Conservation (phyloP, 1,139 yeast genomes). For the Kodamaea ohmeri region DNA sequence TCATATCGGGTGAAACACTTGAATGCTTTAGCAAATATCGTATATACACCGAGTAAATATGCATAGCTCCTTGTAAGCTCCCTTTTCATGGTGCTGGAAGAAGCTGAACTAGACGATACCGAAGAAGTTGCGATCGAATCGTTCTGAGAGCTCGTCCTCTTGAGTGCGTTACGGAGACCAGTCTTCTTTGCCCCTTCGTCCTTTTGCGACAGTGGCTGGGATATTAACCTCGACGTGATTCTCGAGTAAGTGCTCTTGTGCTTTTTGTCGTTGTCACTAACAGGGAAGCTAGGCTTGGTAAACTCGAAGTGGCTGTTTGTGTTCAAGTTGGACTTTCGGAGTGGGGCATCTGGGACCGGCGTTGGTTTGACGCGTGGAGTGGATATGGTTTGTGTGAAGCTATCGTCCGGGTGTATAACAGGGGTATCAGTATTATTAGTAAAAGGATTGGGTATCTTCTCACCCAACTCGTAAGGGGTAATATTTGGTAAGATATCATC, state of each 20-base stretch:
- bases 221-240: conserved; percentile 52
- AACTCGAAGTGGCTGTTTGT: conserved; percentile 26
- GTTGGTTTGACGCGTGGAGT: conserved; percentile 49
- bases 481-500: conserved; percentile 14
- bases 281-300: conserved; percentile 36
- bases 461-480: conserved; percentile 6
- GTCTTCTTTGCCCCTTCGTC: conserved; percentile 16
- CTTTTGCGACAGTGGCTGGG: conserved; percentile 26
- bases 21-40: conserved; percentile 62
- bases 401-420: conserved; percentile 23
- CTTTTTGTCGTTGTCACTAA: conserved; percentile 19
- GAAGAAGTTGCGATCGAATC: conserved; percentile 7
- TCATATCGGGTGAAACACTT: conserved; percentile 68
- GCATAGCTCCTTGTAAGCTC: conserved; percentile 45
- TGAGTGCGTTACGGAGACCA: conserved; percentile 21
- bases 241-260: conserved; percentile 37
- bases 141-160: conserved; percentile 28
- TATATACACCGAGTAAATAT: conserved; percentile 51
- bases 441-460: conserved; percentile 10
- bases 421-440: conserved; percentile 16
- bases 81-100: conserved; percentile 19
- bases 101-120: conserved; percentile 6
- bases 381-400: conserved; percentile 27
- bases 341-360: conserved; percentile 53
- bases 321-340: conserved; percentile 41